Evolutionary conservation across 1,139 yeast species (phyloP).

Genomic region (Lodderomyces pseudojiufengensis): DNA sequence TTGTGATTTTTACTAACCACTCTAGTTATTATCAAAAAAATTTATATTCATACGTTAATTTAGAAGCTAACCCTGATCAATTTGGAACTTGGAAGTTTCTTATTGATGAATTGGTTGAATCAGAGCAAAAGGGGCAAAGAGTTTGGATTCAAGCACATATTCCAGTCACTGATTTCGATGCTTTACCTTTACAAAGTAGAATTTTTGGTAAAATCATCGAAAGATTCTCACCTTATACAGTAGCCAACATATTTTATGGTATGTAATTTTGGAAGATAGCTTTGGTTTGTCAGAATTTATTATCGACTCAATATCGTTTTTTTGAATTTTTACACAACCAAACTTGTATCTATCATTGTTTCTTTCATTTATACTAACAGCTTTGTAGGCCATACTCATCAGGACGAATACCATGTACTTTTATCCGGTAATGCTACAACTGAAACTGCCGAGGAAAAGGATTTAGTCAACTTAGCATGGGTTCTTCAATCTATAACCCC

Average conservation of each 20-base stretch:
- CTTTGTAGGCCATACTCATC: conserved; percentile 68
- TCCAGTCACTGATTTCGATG: conserved; percentile 53
- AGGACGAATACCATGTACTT: conserved; percentile 60
- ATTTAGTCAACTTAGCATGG: conserved; percentile 59
- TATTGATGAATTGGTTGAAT: conserved; percentile 55
- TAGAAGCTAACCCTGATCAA: conserved; percentile 50
- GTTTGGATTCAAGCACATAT: conserved; percentile 74
- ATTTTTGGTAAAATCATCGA: conserved; percentile 56
- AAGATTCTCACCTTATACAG: conserved; percentile 65
- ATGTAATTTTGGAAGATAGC: too few species aligned
- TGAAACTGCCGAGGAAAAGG: conserved; percentile 32
- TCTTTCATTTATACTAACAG: too few species aligned
- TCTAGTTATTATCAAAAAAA: conserved; percentile 58
- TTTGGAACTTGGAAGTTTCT: conserved; percentile 65
- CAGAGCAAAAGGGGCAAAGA: conserved; percentile 54
- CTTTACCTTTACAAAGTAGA: conserved; percentile 60
- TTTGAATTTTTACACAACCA: conserved; percentile 38
- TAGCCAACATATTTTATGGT: conserved; percentile 63
- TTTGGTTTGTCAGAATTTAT: too few species aligned
- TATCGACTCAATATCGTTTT: too few species aligned
- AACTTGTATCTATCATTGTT: too few species aligned
- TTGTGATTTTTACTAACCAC: too few species aligned
- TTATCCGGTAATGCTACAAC: conserved; percentile 41
- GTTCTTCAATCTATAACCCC: conserved; percentile 68
- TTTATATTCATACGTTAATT: conserved; percentile 58